These are phyloP conservation scores for Fraxinus velutina DNA, from an alignment of 305 asterid genomes.

Conservation along the genomic window DNA sequence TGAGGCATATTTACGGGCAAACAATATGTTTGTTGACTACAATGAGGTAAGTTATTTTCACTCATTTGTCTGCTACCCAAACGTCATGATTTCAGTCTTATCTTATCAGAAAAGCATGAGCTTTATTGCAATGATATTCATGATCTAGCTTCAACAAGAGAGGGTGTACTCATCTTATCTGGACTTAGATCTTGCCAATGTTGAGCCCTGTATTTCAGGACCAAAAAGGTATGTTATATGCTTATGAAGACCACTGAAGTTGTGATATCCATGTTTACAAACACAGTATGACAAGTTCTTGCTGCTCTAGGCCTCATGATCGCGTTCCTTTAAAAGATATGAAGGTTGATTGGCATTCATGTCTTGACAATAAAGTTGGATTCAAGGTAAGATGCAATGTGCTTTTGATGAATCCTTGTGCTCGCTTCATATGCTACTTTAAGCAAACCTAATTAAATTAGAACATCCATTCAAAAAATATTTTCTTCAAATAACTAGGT, in stretches of 20 bases:
- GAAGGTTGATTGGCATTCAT: conserved; percentile 81
- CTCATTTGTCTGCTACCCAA: neutral
- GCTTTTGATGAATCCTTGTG: neutral
- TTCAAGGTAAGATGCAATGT: conserved; percentile 56
- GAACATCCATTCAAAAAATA: neutral
- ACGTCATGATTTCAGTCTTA: neutral
- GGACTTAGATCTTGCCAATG: conserved; percentile 61
- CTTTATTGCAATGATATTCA: conserved; percentile 15
- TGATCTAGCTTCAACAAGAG: conserved; percentile 64
- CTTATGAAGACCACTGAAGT: neutral
- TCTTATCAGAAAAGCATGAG: neutral
- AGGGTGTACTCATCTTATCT: conserved; percentile 64
- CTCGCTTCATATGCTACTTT: neutral
- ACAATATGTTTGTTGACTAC: neutral
- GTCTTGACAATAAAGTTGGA: conserved; percentile 69
- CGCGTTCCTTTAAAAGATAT: conserved; percentile 68
- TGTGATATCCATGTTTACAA: neutral
- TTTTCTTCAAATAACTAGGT: neutral
- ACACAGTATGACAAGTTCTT: neutral
- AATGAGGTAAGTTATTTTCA: conserved; percentile 23
- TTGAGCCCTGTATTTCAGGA: conserved; percentile 79
- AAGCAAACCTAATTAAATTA: neutral
- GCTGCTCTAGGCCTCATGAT: conserved; percentile 65
- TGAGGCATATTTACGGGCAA: conserved; percentile 61
- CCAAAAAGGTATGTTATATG: conserved; percentile 61